These are phyloP conservation scores for barrel medic (Medicago truncatula) DNA, from an alignment of 306 rosid species.

Conservation along the genomic window MtrunA17r5.0-ANR NC_053048.1:34793001-34793500, in stretches of 20 bases:
- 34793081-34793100: slow-evolving; percentile 12
- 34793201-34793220: slow-evolving; percentile 62
- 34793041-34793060: not conserved
- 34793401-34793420: slow-evolving; percentile 62
- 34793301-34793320: not conserved
- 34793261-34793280: slow-evolving; percentile 3
- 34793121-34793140: slow-evolving; percentile 39
- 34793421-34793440: slow-evolving; percentile 80
- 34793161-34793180: slow-evolving; percentile 77
- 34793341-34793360: slow-evolving; percentile 14
- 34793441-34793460: slow-evolving; percentile 60
- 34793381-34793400: slow-evolving; percentile 57
- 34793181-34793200: slow-evolving; percentile 58
- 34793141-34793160: slow-evolving; percentile 65
- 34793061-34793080: slow-evolving; percentile 5
- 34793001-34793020: slow-evolving; percentile 57
- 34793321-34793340: not conserved
- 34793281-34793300: slow-evolving; percentile 14
- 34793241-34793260: not conserved
- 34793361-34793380: not conserved
- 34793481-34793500: not conserved
- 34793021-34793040: slow-evolving; percentile 49
- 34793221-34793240: slow-evolving; percentile 49
- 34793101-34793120: slow-evolving; percentile 34
- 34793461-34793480: slow-evolving; percentile 69